Base-by-base conservation (phyloP, 495 filamentous ascomycete genomes). In the Extremus antarcticus region DNA sequence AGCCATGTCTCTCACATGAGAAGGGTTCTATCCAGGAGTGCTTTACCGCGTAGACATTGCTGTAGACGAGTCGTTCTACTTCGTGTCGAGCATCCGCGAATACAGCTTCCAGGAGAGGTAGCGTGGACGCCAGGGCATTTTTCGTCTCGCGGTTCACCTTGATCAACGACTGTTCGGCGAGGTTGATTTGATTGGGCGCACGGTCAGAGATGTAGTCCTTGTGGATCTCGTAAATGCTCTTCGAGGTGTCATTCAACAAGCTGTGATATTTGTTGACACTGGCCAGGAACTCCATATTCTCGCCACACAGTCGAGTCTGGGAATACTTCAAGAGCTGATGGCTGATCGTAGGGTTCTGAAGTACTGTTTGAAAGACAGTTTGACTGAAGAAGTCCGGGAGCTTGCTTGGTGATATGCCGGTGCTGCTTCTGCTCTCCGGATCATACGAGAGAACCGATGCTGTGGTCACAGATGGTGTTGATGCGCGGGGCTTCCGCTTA, bases 221-320 rank as follows among this genome's bases (percentile, higher is more conserved):
- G 24, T 76, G 69, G n/a, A 78, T 75, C 22, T 71, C 67, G 20
- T 66, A 66, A 57, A 78, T 70, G 39, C 70, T 46, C 1, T 68
- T 67, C 3, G 67, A 65, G 51, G 77, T 29, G 41, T 69, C 66
- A 23, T 66, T 65, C 17, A 78, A 62, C 23, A 73, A 55, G 2
- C 61, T 54, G 54, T 65, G 65, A 59, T 71, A 72, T 17, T 13
- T 15, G 50, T 61, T 50, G 11, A 78, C 76, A 66, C 76, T 73
- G 10, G 68, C 57, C 20, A 78, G 55, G 53, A 78, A 77, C 48
- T 77, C 72, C 59, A 78, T 62, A 55, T 77, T 72, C 35, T 72
- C 69, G 9, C 65, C 72, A 49, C 65, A 71, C 38, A 70, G 63
- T 19, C 68, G 67, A 22, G 63, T 66, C 52, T 73, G 66, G 25